These are phyloP conservation scores for Apiotrichum mycotoxinovorans DNA, from an alignment of 1,284 basidiomycete species.

Conservation along the genomic window DNA sequence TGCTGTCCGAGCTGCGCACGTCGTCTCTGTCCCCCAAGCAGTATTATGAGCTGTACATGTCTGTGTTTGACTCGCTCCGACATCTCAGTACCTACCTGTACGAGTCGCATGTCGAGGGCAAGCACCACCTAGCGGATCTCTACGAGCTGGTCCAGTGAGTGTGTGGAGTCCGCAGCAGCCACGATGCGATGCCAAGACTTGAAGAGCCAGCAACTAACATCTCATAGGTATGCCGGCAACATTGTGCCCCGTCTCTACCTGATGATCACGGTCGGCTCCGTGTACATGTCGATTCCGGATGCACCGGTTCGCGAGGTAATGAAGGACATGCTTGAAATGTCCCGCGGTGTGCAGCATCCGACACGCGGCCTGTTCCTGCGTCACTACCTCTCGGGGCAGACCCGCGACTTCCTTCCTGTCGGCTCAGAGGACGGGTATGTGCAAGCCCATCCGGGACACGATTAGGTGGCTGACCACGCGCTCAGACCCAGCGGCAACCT, in stretches of 20 bases:
- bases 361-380: conserved; percentile 87
- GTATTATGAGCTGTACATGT: conserved; percentile 97
- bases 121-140: conserved; percentile 90
- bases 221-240: conserved; percentile 48
- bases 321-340: conserved; percentile 99
- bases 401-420: conserved; percentile 86
- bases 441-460: neutral
- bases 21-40: conserved; percentile 89
- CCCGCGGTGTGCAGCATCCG: conserved; percentile 86
- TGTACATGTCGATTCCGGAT: conserved; percentile 94
- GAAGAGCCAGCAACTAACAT: too few relatives aligned
- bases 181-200: neutral
- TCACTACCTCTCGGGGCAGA: conserved; percentile 92
- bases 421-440: conserved; percentile 74
- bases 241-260: conserved; percentile 92
- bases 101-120: conserved; percentile 80
- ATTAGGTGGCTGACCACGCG: neutral
- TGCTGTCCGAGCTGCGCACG: conserved; percentile 90
- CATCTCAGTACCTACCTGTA: conserved; percentile 91
- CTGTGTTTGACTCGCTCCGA: conserved; percentile 88
- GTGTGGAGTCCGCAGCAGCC: too few relatives aligned
- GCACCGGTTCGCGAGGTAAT: conserved; percentile 96
- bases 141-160: conserved; percentile 93
- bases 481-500: conserved; percentile 78
- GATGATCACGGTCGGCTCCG: conserved; percentile 96